These are phyloP conservation scores for Tulasnella sp. DNA, from an alignment of 768 basidiomycete genomes.

Conservation along the genomic window DNA sequence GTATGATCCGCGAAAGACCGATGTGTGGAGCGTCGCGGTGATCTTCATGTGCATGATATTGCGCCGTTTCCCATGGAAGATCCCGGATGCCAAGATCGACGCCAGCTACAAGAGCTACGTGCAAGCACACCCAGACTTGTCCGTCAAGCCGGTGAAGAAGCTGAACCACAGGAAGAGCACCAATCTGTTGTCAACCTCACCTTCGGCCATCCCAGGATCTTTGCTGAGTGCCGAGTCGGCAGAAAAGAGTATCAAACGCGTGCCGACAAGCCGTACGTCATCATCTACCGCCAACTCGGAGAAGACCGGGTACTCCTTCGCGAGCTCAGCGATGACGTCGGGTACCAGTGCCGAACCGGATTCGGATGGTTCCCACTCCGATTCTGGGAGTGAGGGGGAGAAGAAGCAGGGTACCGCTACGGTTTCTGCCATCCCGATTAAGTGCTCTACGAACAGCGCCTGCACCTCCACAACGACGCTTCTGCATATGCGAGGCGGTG, in stretches of 20 bases:
- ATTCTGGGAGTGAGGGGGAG: too few relatives aligned
- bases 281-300: not conserved
- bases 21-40: conserved; percentile 97
- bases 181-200: not conserved
- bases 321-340: not conserved
- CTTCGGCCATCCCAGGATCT: not conserved
- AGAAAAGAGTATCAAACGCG: not conserved
- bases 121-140: conserved; percentile 82
- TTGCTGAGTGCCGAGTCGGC: not conserved
- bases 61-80: conserved; percentile 96
- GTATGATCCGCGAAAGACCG: conserved; percentile 95
- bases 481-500: conserved; percentile 13
- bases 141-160: conserved; percentile 27
- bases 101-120: conserved; percentile 86
- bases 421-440: not conserved
- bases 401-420: too few relatives aligned
- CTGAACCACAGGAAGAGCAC: not conserved
- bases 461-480: conserved; percentile 27
- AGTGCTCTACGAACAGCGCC: conserved; percentile 11
- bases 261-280: conserved; percentile 4
- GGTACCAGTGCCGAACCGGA: not conserved
- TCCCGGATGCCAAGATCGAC: conserved; percentile 90
- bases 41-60: conserved; percentile 99
- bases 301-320: conserved; percentile 4
- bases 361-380: not conserved